Evolutionary conservation across 768 basidiomycete species (phyloP).

Genomic region (Xerocomellus amylosporus): DNA sequence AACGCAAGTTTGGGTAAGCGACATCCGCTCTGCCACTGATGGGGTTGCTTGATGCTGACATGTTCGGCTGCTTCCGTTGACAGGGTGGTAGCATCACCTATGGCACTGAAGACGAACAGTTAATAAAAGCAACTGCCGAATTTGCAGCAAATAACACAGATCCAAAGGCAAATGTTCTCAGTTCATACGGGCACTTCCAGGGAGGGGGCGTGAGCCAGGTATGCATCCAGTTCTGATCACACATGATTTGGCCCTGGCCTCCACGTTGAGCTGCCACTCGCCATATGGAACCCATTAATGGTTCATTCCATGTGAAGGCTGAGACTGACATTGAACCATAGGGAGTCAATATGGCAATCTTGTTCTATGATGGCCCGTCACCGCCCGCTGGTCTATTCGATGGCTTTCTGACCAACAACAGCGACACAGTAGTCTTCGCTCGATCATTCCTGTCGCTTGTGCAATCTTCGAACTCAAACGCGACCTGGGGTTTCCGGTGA

Average conservation of each 20-base stretch:
- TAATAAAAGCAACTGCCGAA: slow-evolving; percentile 25
- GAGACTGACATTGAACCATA: slow-evolving; percentile 8
- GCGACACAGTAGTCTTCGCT: slow-evolving; percentile 12
- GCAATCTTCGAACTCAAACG: slow-evolving; percentile 17
- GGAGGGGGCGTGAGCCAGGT: slow-evolving; percentile 38
- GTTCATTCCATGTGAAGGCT: background rate
- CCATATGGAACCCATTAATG: background rate
- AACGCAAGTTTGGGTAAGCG: slow-evolving; percentile 25
- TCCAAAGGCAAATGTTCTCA: slow-evolving; percentile 37
- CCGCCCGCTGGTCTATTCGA: slow-evolving; percentile 28
- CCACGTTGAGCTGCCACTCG: background rate
- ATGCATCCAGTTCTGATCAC: slow-evolving; percentile 8
- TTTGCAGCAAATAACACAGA: slow-evolving; percentile 22
- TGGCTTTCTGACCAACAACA: slow-evolving; percentile 26
- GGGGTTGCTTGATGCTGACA: background rate
- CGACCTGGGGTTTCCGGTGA: slow-evolving; percentile 24
- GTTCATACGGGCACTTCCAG: slow-evolving; percentile 34
- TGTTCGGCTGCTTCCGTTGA: slow-evolving; percentile 1
- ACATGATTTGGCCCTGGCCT: background rate
- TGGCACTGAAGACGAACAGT: slow-evolving; percentile 10
- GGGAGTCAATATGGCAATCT: slow-evolving; percentile 27
- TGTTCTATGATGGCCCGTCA: slow-evolving; percentile 57
- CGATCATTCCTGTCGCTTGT: slow-evolving; percentile 28
- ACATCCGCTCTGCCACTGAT: background rate
- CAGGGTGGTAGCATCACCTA: slow-evolving; percentile 50